Evolutionary conservation across 2,329 filamentous ascomycete genomes (phyloP), one percentile per base, ranked within the genome.

Genomic region (Colletotrichum filicis): DNA sequence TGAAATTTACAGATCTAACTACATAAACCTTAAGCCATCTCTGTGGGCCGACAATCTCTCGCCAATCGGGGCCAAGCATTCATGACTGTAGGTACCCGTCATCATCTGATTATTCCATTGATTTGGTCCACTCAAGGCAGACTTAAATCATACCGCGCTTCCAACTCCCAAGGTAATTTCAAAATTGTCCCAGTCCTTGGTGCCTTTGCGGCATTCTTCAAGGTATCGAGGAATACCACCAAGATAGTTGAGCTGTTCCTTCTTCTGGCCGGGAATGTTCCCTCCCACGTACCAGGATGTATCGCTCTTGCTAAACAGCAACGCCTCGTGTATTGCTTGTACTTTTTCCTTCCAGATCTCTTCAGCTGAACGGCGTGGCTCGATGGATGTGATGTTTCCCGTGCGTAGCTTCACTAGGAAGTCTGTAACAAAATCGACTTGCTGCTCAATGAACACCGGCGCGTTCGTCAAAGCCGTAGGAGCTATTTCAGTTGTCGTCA

Each of bases 211-310:
- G 32, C 75, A 76, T n/a, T 68, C 69, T 28, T 62, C 24, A 37
- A 73, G 55, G 16, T 77, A 76, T 35, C 46, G 14, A 2, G 53
- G 62, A 19, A 76, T 71, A 19, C 75, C 74, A 8, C 71, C 71
- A 11, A 72, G 1, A 61, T 76, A 78, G 60, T 74, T 76, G 3
- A 78, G 73, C 57, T 58, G 66, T 63, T 78, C 75, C 35, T 59
- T 56, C 57, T 68, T 74, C 61, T 77, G 76, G 7, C 77, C 77
- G 0, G 75, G 77, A 16, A 78, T 77, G 55, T 78, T 78, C 32
- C 58, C 74, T 2, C 77, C 77, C 22, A 75, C 62, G n/a, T 76
- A 78, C 76, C 76, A 74, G 28, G 72, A 77, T 14, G 74, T 75
- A 19, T 77, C 68, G 7, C 67, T 75, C 12, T 68, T 66, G 9